phyloP scores from a whole-genome alignment of 1,284 basidiomycete species.

The Pascua sp. region DNA sequence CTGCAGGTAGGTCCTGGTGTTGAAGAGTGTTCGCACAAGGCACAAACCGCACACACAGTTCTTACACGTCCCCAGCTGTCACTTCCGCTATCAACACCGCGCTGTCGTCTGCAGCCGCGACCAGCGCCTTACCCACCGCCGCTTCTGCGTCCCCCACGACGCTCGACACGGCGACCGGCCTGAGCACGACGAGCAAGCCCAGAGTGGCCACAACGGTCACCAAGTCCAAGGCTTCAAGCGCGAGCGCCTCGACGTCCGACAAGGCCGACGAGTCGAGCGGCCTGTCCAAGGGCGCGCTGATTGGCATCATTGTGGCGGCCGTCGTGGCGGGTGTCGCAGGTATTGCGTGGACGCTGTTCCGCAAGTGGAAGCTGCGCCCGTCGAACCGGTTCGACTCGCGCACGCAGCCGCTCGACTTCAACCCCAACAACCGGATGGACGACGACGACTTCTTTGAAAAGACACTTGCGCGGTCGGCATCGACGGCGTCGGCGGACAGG shows the following conservation, averaged over 20 bases:
- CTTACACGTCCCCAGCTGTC: neutral
- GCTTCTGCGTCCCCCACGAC: neutral
- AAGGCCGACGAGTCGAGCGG: conserved; percentile 21
- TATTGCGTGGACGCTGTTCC: conserved; percentile 79
- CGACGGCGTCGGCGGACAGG: conserved; percentile 33
- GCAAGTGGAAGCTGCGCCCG: conserved; percentile 83
- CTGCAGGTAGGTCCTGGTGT: neutral
- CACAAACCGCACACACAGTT: too few species aligned
- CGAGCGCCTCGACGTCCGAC: neutral
- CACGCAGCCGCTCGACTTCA: conserved; percentile 55
- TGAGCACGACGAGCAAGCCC: neutral
- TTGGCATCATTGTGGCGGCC: conserved; percentile 67
- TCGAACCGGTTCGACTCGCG: conserved; percentile 75
- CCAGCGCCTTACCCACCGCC: neutral
- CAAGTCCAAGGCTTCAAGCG: neutral
- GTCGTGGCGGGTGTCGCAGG: conserved; percentile 63
- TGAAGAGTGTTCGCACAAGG: too few species aligned
- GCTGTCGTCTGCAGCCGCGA: neutral
- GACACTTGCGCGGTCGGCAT: conserved; percentile 36
- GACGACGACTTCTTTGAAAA: conserved; percentile 37
- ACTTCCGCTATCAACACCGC: neutral
- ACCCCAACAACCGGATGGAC: conserved; percentile 72
- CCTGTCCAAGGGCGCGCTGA: conserved; percentile 59
- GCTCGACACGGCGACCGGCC: too few species aligned
- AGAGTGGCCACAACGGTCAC: neutral